Percentiles rank a stretch among this genome's conserved stretches.
phyloP scores from a whole-genome alignment of 2,329 filamentous ascomycete genomes.

The Penicillium fuscoglaucum region DNA sequence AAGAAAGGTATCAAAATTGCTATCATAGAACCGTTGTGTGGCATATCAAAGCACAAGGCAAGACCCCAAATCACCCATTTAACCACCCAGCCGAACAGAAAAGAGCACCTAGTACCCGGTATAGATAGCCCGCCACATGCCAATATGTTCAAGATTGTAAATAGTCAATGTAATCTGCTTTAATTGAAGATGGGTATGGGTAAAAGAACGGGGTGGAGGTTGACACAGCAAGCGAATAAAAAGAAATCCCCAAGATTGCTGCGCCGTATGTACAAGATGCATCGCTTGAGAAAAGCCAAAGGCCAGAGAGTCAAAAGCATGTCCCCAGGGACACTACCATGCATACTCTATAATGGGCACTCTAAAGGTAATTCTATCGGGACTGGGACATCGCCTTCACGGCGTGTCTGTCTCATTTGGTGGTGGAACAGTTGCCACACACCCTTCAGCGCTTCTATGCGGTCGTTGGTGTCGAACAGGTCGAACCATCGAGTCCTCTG shows the following conservation, averaged over 20 bases:
- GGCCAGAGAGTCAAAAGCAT: background rate
- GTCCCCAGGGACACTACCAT: background rate
- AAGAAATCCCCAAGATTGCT: background rate
- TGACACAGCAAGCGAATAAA: background rate
- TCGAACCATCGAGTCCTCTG: slow-evolving; percentile 61
- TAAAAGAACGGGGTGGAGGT: background rate
- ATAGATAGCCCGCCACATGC: background rate
- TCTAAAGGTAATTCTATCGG: slow-evolving; percentile 1
- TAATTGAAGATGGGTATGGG: slow-evolving; percentile 13
- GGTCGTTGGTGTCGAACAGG: slow-evolving; percentile 55
- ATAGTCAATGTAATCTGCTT: background rate
- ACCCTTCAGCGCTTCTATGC: slow-evolving; percentile 56
- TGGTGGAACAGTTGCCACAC: slow-evolving; percentile 61
- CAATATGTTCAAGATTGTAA: background rate
- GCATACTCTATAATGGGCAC: background rate
- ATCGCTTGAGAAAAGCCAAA: slow-evolving; percentile 8
- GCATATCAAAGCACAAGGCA: background rate
- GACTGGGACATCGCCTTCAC: slow-evolving; percentile 5
- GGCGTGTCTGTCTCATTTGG: slow-evolving; percentile 42
- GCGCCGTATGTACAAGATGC: slow-evolving; percentile 20
- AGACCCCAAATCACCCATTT: background rate
- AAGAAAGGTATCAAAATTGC: background rate
- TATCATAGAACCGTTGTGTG: background rate
- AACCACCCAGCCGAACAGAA: background rate
- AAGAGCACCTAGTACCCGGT: background rate